Conservation (phyloP, 2,329 filamentous ascomycete species). For the Cordyceps cateniannulata region DNA sequence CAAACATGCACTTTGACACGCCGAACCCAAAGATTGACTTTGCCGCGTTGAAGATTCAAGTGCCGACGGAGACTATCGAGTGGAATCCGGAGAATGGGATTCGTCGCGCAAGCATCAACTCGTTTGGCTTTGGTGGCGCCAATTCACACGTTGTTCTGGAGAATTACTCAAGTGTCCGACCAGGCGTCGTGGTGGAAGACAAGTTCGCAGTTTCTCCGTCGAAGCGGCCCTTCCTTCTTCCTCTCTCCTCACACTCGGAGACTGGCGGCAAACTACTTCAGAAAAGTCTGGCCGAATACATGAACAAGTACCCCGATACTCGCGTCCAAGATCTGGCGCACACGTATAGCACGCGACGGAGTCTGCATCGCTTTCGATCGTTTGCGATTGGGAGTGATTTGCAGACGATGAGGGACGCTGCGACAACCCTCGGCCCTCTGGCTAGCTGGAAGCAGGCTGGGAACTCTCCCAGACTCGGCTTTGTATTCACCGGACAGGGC, state of each 20-base stretch:
- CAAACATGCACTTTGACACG: slow-evolving; percentile 39
- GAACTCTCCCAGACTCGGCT: neutral
- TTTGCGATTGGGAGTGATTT: slow-evolving; percentile 1
- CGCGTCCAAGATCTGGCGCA: slow-evolving; percentile 12
- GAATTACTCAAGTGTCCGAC: slow-evolving; percentile 22
- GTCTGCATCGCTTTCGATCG: slow-evolving; percentile 11
- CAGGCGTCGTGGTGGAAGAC: slow-evolving; percentile 9
- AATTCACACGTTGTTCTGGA: slow-evolving; percentile 29
- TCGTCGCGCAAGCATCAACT: slow-evolving; percentile 30
- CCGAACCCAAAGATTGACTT: slow-evolving; percentile 36
- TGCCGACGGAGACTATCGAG: slow-evolving; percentile 4
- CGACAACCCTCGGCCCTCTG: neutral
- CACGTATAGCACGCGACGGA: slow-evolving; percentile 12
- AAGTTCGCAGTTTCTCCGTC: too few relatives aligned
- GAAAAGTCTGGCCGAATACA: neutral
- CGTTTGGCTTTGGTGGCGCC: slow-evolving; percentile 36
- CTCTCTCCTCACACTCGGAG: neutral
- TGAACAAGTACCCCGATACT: neutral
- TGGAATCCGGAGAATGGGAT: neutral
- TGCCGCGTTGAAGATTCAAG: slow-evolving; percentile 7
- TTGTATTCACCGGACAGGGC: slow-evolving; percentile 26
- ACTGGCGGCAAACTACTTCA: neutral
- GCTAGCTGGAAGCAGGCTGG: slow-evolving; percentile 13
- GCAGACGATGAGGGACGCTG: slow-evolving; percentile 7
- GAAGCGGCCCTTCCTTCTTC: neutral